Base-by-base conservation (phyloP, 345 rosid species). In the Eucalyptus paniculata region DNA sequence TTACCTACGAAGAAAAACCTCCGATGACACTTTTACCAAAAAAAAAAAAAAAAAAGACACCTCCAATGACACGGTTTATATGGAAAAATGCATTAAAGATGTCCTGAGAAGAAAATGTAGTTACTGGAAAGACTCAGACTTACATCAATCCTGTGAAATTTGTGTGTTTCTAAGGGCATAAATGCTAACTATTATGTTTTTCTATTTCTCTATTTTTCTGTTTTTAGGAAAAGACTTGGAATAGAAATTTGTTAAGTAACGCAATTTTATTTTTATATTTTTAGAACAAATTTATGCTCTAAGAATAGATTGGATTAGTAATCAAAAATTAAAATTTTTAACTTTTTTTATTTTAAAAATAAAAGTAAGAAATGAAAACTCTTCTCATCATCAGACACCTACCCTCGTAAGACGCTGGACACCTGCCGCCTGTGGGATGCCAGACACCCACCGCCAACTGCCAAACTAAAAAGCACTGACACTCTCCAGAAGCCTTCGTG, bases 151-250 rank as follows among this genome's bases (percentile, higher is more conserved):
- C 8, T 60, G 0, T 28, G 62, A 56, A 23, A 53, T 1, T 19
- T 18, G 10, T 53, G 24, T 53, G 24, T 0, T 53, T 53, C 0
- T 3, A 0, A 19, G 56, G 24, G 10, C 24, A 19, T 0, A 53
- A 53, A 53, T 0, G 24, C 1, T 53, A 19, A 53, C 0, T 0
- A 53, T 19, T 53, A 53, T 7, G 0, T 19, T 53, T 53, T 53
- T 19, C 2, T 53, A 53, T 53, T 53, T 53, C 0, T 53, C 2
- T 53, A 53, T 53, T 53, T 53, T 0, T 53, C 10, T 53, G 0
- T 3, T 7, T 51, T 51, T 51, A 7, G 0, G 4, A 3, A 7
- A 0, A 18, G 0, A 51, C 1, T 7, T 51, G 0, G 23, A 53
- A 53, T 18, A 18, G 24, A 53, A 53, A 53, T 53, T 3, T 53